phyloP scores from a whole-genome alignment of 345 rosid genomes.

The Clarkia xantiana region DNA sequence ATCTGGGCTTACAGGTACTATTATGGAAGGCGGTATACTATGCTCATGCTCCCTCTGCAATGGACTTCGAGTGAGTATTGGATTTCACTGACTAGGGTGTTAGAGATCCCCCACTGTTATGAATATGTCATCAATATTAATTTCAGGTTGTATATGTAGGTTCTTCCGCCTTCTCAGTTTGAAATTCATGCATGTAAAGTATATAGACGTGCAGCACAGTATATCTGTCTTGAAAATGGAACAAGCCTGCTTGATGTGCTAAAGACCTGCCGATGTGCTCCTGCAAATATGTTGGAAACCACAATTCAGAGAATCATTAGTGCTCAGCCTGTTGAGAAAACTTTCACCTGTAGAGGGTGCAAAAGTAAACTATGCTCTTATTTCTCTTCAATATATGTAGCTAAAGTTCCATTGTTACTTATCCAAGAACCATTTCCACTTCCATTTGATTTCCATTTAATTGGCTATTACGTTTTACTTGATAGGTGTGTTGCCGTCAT shows the following conservation, averaged over 20 bases:
- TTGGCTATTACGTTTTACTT: slow-evolving; percentile 3
- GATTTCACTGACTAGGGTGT: neutral
- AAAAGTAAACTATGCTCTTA: slow-evolving; percentile 31
- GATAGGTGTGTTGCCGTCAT: slow-evolving; percentile 47
- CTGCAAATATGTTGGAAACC: slow-evolving; percentile 60
- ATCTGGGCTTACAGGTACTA: slow-evolving; percentile 79
- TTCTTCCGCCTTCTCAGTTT: slow-evolving; percentile 86
- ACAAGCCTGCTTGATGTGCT: slow-evolving; percentile 92
- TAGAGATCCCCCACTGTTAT: slow-evolving; percentile 9
- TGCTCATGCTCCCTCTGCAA: slow-evolving; percentile 79
- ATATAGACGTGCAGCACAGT: slow-evolving; percentile 85
- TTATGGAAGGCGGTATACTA: slow-evolving; percentile 79
- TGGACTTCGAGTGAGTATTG: slow-evolving; percentile 54
- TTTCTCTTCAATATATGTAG: neutral
- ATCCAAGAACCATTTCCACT: too few relatives aligned
- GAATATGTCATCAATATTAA: slow-evolving; percentile 1
- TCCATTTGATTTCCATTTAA: neutral
- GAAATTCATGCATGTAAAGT: slow-evolving; percentile 95
- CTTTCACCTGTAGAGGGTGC: slow-evolving; percentile 76
- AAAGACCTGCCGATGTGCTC: slow-evolving; percentile 62
- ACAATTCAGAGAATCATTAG: slow-evolving; percentile 41
- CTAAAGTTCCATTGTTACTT: neutral
- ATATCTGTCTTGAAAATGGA: slow-evolving; percentile 95
- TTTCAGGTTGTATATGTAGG: slow-evolving; percentile 30
- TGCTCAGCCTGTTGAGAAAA: slow-evolving; percentile 44